A percentile compares a stretch with the other conserved stretches of the same genome.
Evolutionary conservation across 2,329 filamentous ascomycete species (phyloP).

Genomic region (Monilinia aucupariae): DNA sequence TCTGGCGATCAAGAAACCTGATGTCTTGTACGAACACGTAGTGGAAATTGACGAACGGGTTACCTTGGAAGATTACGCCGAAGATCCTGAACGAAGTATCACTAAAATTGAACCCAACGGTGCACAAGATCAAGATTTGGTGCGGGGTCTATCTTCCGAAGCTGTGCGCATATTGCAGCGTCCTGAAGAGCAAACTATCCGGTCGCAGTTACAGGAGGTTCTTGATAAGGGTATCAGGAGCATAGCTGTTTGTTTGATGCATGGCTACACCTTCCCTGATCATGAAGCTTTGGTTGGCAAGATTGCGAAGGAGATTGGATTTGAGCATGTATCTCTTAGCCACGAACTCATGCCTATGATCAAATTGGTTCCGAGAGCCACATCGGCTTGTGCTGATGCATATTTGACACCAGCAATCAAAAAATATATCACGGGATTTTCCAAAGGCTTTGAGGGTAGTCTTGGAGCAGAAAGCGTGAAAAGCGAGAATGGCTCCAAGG

Average conservation of each 20-base stretch:
- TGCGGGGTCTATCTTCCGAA: slow-evolving; percentile 69
- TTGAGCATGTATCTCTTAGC: slow-evolving; percentile 74
- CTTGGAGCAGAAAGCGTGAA: slow-evolving; percentile 72
- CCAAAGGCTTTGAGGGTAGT: slow-evolving; percentile 73
- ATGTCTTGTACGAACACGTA: slow-evolving; percentile 78
- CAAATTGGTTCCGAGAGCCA: slow-evolving; percentile 64
- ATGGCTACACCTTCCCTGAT: slow-evolving; percentile 83
- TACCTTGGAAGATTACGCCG: slow-evolving; percentile 85
- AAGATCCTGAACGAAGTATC: slow-evolving; percentile 64
- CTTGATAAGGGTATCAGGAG: slow-evolving; percentile 68
- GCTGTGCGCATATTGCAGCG: slow-evolving; percentile 63
- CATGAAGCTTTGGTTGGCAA: slow-evolving; percentile 75
- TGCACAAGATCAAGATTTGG: slow-evolving; percentile 48
- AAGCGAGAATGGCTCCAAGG: slow-evolving; percentile 56
- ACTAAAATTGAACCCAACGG: slow-evolving; percentile 49
- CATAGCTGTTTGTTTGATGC: slow-evolving; percentile 86
- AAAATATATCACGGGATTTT: slow-evolving; percentile 70
- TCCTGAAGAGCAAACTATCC: slow-evolving; percentile 53
- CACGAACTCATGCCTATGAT: slow-evolving; percentile 79
- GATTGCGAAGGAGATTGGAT: slow-evolving; percentile 74
- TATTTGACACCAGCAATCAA: slow-evolving; percentile 68
- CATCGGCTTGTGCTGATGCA: slow-evolving; percentile 67
- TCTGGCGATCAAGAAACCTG: slow-evolving; percentile 77
- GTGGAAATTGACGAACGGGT: slow-evolving; percentile 90
- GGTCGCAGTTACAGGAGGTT: slow-evolving; percentile 58